A percentile compares a stretch with the other conserved stretches of the same genome.
Conservation (phyloP, 2,329 filamentous ascomycete species). For the Trichoderma afroharzianum region DNA sequence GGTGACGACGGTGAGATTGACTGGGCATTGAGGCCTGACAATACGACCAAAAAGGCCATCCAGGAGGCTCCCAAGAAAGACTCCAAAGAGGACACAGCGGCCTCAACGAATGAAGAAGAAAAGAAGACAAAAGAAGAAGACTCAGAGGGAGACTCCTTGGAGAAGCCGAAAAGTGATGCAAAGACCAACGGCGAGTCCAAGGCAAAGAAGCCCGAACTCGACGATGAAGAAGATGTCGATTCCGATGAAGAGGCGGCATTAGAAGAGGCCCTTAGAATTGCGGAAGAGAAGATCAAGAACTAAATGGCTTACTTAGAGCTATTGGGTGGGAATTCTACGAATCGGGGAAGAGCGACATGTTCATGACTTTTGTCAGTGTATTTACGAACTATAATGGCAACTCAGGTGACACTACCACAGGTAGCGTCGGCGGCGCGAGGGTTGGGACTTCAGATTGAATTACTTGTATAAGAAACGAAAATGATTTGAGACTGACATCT, state of each 20-base stretch:
- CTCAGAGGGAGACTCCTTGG: not conserved
- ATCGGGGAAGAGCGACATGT: not conserved
- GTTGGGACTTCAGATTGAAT: conserved; percentile 8
- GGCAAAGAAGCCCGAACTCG: not conserved
- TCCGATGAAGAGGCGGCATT: conserved; percentile 38
- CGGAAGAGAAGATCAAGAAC: conserved; percentile 25
- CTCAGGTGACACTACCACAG: not conserved
- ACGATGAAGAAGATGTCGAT: conserved; percentile 29
- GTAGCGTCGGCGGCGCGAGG: not conserved
- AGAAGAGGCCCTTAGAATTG: conserved; percentile 33
- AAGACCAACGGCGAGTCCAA: conserved; percentile 16
- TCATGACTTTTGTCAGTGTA: not conserved
- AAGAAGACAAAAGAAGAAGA: conserved; percentile 4
- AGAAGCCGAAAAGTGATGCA: not conserved
- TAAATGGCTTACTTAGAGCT: not conserved
- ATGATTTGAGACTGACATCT: not conserved
- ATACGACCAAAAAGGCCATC: conserved; percentile 30
- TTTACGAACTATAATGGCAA: not conserved
- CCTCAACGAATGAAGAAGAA: conserved; percentile 21
- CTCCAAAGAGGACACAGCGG: conserved; percentile 23
- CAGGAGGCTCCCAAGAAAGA: conserved; percentile 27
- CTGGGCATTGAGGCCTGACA: conserved; percentile 61
- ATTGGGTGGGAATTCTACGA: not conserved
- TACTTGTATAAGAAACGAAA: not conserved
- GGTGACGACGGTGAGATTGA: conserved; percentile 78